Base-by-base conservation (phyloP, 495 filamentous ascomycete genomes). In the Aspergillus homomorphus region DNA sequence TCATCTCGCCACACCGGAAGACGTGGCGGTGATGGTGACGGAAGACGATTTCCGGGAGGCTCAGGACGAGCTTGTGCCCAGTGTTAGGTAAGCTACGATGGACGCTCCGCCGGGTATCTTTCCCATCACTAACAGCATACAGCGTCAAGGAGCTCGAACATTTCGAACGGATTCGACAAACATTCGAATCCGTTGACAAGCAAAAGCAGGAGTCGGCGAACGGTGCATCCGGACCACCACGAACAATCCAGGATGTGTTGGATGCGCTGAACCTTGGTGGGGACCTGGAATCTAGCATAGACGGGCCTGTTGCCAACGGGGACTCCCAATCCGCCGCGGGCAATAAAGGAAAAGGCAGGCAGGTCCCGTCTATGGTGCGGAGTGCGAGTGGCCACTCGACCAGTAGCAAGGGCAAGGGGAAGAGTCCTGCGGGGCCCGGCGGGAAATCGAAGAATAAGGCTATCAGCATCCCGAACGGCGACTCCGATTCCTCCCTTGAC, bases 101-200 rank as follows among this genome's bases (percentile, higher is more conserved):
- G 48, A 18, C 44, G 3, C 19, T 51, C 28, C 38, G 41, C 18
- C 18, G 16, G 1, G 26, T 3, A 16, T 24, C 2, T 7, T 33
- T 42, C 28, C 1, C 20, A 20, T 19, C 15, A 58, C 69, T 72
- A 55, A 74, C 62, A 44, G 16, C 18, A 51, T 57, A 21, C 62
- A 96, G 92, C 70, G 87, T 87, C 28, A 91, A 95, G 62, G 94
- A 98, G 75, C 78, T 98, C 2, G 85, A 87, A 58, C 95, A 98
- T 67, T 98, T 98, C 62, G 87, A 95, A 65, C 79, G 80, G 0
- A 95, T 98, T 15, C 80, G 94, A 18, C 84, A 80, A 30, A 80
- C 82, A 20, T 98, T 98, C 66, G 93, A 98, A 73, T 76, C 77
- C 7, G 69, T 73, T 24, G 74, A 77, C 56, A 74, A 77, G 38